These are phyloP conservation scores for Inga laurina DNA, from an alignment of 306 rosid species.

Conservation along the genomic window DNA sequence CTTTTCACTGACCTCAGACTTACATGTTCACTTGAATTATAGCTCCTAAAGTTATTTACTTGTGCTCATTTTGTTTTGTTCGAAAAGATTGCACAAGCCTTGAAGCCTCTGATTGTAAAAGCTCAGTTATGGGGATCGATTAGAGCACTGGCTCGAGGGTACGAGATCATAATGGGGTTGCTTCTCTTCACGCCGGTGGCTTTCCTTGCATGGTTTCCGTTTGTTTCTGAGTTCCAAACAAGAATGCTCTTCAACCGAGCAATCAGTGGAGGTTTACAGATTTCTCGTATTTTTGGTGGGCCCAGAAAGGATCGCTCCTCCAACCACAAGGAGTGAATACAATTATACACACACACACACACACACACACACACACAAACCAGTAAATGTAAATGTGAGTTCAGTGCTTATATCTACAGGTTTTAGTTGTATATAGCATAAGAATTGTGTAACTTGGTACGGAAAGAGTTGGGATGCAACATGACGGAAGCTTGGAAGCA, in stretches of 20 bases:
- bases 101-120: slow-evolving; percentile 56
- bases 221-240: slow-evolving; percentile 94
- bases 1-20: neutral
- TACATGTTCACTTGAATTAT: neutral
- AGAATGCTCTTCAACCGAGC: slow-evolving; percentile 99
- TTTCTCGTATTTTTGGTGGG: slow-evolving; percentile 93
- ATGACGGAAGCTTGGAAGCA: neutral
- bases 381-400: slow-evolving; percentile 20
- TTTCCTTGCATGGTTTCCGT: slow-evolving; percentile 97
- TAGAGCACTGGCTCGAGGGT: slow-evolving; percentile 78
- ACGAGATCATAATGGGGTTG: slow-evolving; percentile 81
- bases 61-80: neutral
- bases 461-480: neutral
- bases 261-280: slow-evolving; percentile 95
- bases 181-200: slow-evolving; percentile 92
- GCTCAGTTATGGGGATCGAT: slow-evolving; percentile 74
- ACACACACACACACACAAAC: neutral
- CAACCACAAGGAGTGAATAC: slow-evolving; percentile 60
- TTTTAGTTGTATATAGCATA: neutral
- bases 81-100: slow-evolving; percentile 93
- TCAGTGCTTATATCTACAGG: neutral
- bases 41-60: slow-evolving; percentile 14
- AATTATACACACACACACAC: neutral
- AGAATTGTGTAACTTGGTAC: slow-evolving; percentile 4
- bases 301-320: slow-evolving; percentile 68